A percentile compares a stretch with the other conserved stretches of the same genome.
phyloP scores from a whole-genome alignment of 129 eudicot genomes.

The Sambucus nigra region DNA sequence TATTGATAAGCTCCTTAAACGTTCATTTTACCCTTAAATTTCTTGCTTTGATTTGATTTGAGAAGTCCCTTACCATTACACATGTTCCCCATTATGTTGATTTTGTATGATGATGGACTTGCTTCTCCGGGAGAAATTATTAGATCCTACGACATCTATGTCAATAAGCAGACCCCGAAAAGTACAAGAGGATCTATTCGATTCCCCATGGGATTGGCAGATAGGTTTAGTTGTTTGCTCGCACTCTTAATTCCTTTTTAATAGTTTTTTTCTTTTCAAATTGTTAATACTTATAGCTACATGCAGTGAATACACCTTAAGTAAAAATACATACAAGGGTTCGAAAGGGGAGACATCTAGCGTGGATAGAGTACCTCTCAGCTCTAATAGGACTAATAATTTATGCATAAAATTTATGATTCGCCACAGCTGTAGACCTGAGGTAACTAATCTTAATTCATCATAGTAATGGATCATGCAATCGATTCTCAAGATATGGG shows the following conservation, averaged over 20 bases:
- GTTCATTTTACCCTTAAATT: neutral
- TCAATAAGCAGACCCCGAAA: constrained; percentile 53
- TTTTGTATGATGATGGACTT: constrained; percentile 90
- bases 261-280: neutral
- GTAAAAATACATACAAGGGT: constrained; percentile 64
- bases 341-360: constrained; percentile 84
- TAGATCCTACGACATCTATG: constrained; percentile 58
- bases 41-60: neutral
- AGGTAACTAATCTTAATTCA: constrained; percentile 40
- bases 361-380: constrained; percentile 76
- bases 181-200: constrained; percentile 29
- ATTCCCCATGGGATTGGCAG: constrained; percentile 21
- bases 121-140: constrained; percentile 94
- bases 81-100: constrained; percentile 23
- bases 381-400: constrained; percentile 44
- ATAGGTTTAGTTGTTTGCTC: constrained; percentile 31
- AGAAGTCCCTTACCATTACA: neutral
- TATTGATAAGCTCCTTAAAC: neutral
- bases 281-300: constrained; percentile 13
- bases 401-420: constrained; percentile 60
- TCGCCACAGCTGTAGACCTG: constrained; percentile 94
- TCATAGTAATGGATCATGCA: neutral
- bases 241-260: neutral
- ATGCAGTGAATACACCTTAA: constrained; percentile 49
- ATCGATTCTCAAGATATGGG: neutral